Evolutionary conservation across 129 eudicot genomes (phyloP).

Genomic region (Silybum marianum): DNA sequence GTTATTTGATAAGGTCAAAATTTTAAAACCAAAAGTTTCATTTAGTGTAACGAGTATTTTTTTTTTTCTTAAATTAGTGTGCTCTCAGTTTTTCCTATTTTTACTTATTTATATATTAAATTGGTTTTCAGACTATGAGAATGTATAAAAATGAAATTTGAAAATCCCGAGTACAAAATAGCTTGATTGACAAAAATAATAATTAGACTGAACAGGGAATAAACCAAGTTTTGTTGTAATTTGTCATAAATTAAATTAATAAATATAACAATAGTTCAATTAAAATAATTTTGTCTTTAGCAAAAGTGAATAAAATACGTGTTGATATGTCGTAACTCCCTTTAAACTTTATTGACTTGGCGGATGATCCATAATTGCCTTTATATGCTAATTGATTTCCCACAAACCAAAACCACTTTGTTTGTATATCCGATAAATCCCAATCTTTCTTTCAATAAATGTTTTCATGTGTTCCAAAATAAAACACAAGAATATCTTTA

Average conservation of each 20-base stretch:
- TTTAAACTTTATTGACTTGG: constrained; percentile 21
- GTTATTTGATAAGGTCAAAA: not conserved
- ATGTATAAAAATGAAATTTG: too few relatives aligned
- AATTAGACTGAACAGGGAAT: too few relatives aligned
- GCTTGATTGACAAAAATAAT: too few relatives aligned
- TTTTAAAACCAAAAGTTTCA: not conserved
- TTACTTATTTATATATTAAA: not conserved
- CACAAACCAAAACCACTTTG: constrained; percentile 14
- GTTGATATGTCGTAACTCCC: constrained; percentile 15
- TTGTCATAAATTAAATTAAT: too few relatives aligned
- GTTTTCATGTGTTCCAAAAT: not conserved
- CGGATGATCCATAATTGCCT: constrained; percentile 4
- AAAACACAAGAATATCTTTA: not conserved
- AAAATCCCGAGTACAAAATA: too few relatives aligned
- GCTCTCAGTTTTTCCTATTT: too few relatives aligned
- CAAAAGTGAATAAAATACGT: constrained; percentile 24
- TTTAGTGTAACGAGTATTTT: not conserved
- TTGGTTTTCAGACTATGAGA: accelerated
- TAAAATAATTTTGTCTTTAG: not conserved
- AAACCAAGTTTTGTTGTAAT: not conserved
- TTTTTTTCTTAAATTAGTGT: not conserved
- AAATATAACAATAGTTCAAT: too few relatives aligned
- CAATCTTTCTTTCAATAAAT: not conserved
- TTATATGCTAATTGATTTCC: constrained; percentile 18
- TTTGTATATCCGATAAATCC: not conserved